A percentile compares a stretch with the other conserved stretches of the same genome.
Evolutionary conservation across 495 filamentous ascomycete species (phyloP).

Genomic region (Trichodelitschia bisporula): DNA sequence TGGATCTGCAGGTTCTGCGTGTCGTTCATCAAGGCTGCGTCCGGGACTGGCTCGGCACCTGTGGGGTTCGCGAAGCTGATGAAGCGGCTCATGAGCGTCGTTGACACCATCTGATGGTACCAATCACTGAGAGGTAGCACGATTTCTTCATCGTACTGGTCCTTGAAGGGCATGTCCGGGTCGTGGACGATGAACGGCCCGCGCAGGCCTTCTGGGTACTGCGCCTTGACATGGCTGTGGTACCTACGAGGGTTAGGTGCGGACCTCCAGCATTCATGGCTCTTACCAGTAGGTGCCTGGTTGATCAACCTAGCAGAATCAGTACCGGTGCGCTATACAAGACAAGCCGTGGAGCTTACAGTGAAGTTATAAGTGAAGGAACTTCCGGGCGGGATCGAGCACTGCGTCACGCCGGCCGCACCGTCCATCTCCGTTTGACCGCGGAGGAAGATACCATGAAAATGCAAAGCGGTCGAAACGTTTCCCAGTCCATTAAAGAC

Average conservation of each 20-base stretch:
- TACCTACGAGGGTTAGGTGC: too few species aligned
- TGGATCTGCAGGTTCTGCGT: slow-evolving; percentile 28
- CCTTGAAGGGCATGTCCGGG: slow-evolving; percentile 29
- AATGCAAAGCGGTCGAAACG: slow-evolving; percentile 47
- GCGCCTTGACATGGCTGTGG: slow-evolving; percentile 17
- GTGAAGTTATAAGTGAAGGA: slow-evolving; percentile 57
- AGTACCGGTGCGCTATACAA: slow-evolving; percentile 1
- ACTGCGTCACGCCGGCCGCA: slow-evolving; percentile 40
- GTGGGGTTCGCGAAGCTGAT: slow-evolving; percentile 25
- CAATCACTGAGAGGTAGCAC: slow-evolving; percentile 38
- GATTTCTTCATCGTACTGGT: slow-evolving; percentile 41
- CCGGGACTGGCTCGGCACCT: slow-evolving; percentile 28
- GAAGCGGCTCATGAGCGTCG: slow-evolving; percentile 20
- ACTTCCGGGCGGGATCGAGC: slow-evolving; percentile 34
- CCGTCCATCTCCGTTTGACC: slow-evolving; percentile 54
- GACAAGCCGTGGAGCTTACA: slow-evolving; percentile 17
- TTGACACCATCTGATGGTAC: slow-evolving; percentile 27
- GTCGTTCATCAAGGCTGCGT: slow-evolving; percentile 30
- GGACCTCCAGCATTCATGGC: too few species aligned
- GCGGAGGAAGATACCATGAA: slow-evolving; percentile 56
- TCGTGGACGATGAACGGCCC: slow-evolving; percentile 52
- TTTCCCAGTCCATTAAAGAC: slow-evolving; percentile 49
- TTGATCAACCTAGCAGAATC: slow-evolving; percentile 25
- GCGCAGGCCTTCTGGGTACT: slow-evolving; percentile 55
- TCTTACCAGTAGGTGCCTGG: slow-evolving; percentile 65